Base-by-base conservation (phyloP, 768 basidiomycete genomes). In the Hortiboletus campestris region DNA sequence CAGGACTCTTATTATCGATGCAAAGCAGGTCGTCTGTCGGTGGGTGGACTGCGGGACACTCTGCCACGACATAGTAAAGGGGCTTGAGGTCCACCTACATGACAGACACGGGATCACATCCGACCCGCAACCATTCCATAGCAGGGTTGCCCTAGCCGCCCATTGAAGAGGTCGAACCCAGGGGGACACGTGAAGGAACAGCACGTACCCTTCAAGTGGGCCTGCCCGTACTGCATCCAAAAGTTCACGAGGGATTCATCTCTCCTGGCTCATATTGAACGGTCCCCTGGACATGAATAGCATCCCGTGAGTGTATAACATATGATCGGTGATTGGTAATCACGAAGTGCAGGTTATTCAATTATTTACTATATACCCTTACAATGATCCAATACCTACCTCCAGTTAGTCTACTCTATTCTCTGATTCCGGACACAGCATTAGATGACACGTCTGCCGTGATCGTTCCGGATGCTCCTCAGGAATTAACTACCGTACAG, bases 81-180 rank as follows among this genome's bases (percentile, higher is more conserved):
- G 34, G 1, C 25, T 59, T 3, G 12, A 1, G 5, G 1, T 22
- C 16, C 57, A 58, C 42, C 28, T 58, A 20, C 40, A 38, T 4
- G 8, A 20, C 14, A 35, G 25, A 17, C 57, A 58, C 4, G n/a
- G 32, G 5, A n/a, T 31, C 35, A 32, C 13, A 1, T 25, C 17
- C 16, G 7, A 31, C 22, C 46, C 29, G 10, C 49, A 16, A 6
- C 2, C 0, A 0, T 36, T 51, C 49, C 19, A 17, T 58, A 57
- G 57, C 6, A 19, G 10, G 1, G 2, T 3, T 59, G 56, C 6
- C 6, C 3, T 14, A 7, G 22, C 10, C 14, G 0, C 13, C 2
- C 25, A 1, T 59, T 59, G 57, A 20, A 2, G 36, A 59, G 39
- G 32, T 49, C 56, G n/a, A 58, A 42, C 20, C 57, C 59, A 10